phyloP scores from a whole-genome alignment of 2,329 filamentous ascomycete genomes.

The Ophiostoma sp. region DNA sequence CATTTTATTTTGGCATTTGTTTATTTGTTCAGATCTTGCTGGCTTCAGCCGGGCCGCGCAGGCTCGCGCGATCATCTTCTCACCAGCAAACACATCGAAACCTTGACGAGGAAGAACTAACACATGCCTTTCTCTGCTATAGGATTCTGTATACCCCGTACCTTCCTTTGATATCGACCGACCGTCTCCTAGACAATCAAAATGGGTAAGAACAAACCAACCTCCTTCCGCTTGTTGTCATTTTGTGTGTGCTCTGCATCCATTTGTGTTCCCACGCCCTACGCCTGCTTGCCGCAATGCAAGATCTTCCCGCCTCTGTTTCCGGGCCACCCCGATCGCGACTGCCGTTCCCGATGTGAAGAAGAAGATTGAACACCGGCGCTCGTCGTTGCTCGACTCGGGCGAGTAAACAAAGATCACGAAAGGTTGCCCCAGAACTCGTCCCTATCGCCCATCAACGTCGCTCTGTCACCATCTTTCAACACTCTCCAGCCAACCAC shows the following conservation, averaged over 20 bases:
- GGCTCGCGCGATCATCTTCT: not conserved
- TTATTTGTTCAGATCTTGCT: no score
- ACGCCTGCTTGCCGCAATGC: not conserved
- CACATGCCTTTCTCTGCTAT: not conserved
- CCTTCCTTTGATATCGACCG: conserved; percentile 23
- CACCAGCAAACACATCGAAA: not conserved
- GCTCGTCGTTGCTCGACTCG: not conserved
- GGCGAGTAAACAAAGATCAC: not conserved
- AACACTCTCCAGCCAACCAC: not conserved
- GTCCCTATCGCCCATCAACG: not conserved
- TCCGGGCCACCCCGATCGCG: not conserved
- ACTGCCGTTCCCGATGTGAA: not conserved
- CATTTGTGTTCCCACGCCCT: not conserved
- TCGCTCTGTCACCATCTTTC: not conserved
- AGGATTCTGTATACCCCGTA: conserved; percentile 19
- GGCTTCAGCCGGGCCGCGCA: no score
- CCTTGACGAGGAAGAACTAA: conserved; percentile 16
- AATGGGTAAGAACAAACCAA: conserved; percentile 43
- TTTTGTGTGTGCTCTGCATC: conserved; percentile 8
- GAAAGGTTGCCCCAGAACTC: not conserved
- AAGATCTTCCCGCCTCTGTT: not conserved
- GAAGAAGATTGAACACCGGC: not conserved
- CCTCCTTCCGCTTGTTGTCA: conserved; percentile 19
- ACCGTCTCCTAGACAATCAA: conserved; percentile 28
- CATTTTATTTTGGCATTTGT: no score